Percentiles rank a stretch among this genome's conserved stretches.
These are phyloP conservation scores for Manihot esculenta DNA, from an alignment of 441 rosid genomes.

Conservation along the genomic window DNA sequence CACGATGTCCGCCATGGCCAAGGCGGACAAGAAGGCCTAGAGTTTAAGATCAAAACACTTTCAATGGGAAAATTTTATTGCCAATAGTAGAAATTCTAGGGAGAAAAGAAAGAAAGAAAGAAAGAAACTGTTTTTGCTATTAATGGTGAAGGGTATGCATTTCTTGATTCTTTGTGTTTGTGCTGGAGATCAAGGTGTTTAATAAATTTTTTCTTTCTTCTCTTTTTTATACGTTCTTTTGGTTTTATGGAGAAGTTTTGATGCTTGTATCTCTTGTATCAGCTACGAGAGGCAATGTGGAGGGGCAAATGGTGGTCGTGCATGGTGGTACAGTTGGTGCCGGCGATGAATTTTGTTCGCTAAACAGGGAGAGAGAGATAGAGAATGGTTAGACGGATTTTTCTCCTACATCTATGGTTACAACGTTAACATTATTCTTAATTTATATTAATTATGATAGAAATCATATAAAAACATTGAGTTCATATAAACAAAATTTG, in stretches of 20 bases:
- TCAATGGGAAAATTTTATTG: background rate
- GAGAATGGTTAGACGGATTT: slow-evolving; percentile 44
- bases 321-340: slow-evolving; percentile 27
- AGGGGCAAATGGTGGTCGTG: background rate
- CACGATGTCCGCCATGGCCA: slow-evolving; percentile 71
- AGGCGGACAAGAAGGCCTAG: slow-evolving; percentile 28
- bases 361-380: slow-evolving; percentile 16
- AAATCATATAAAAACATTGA: too few relatives aligned
- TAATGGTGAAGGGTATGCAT: background rate
- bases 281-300: background rate
- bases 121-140: background rate
- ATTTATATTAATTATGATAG: too few relatives aligned
- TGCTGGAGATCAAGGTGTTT: too few relatives aligned
- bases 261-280: too few relatives aligned
- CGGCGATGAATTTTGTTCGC: slow-evolving; percentile 32
- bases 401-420: slow-evolving; percentile 26
- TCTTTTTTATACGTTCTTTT: too few relatives aligned
- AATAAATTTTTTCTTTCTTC: too few relatives aligned
- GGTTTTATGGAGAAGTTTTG: too few relatives aligned
- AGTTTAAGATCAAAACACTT: slow-evolving; percentile 12
- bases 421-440: background rate
- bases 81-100: background rate
- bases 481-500: too few relatives aligned
- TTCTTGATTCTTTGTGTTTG: background rate
- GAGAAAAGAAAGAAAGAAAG: background rate